Base-by-base conservation (phyloP, 225 moss, liverwort and hornwort species). In the Physcomitrellopsis africana region DNA sequence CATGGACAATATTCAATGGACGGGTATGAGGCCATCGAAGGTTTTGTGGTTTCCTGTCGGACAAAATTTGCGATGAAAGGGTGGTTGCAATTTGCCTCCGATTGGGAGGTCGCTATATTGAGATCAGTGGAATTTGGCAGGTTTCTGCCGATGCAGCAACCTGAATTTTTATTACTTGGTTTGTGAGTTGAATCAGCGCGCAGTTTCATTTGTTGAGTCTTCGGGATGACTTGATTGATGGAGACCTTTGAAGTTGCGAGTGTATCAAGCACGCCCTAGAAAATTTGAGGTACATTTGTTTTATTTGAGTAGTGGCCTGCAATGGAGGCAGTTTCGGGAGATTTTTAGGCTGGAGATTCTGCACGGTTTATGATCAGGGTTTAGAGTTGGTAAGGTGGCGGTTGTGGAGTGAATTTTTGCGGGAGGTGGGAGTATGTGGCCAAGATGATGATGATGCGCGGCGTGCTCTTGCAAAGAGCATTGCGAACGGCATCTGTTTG, bases 391-490 rank as follows among this genome's bases (percentile, higher is more conserved):
- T 16, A 14, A 27, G 41, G 46, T 43, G 18, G 57, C 37, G 49
- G 17, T 57, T 66, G 11, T 6, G 17, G 51, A 9, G 20, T 70
- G 70, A 48, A 57, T 60, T 54, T 69, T 11, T 17, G 10, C 26
- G 17, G 29, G 26, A 49, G 62, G 27, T 47, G 68, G 12, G 52
- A 72, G 27, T 45, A 82, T 81, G 85, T 73, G 54, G 68, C 43
- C 27, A 59, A 45, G 48, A 64, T 29, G 71, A 80, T 74, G 76
- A 71, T 68, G 65, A 65, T 65, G 53, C 72, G 86, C 20, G 43
- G 74, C 62, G 60, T 75, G 80, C 80, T 75, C 29, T 56, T 74
- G n/a, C 69, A 46, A 45, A 55, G 85, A 64, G 82, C 82, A 70
- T 52, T 82, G 77, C 82, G 86, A 70, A 68, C 64, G 42, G 80